These are phyloP conservation scores for Trichoderma atrobrunneum DNA, from an alignment of 2,329 filamentous ascomycete species.

Conservation along the genomic window DNA sequence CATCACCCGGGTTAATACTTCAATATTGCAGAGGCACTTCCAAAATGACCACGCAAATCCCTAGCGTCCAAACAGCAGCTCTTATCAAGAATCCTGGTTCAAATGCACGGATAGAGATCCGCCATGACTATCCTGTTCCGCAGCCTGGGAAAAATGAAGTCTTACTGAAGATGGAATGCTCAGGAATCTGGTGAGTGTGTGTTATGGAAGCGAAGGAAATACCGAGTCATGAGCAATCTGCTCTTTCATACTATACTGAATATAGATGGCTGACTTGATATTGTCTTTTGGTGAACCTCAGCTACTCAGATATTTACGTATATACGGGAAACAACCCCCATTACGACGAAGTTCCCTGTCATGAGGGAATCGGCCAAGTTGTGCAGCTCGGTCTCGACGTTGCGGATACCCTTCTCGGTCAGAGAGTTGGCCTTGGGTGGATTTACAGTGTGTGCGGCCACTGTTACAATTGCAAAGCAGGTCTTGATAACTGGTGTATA, in stretches of 20 bases:
- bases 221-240: too few relatives aligned
- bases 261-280: not conserved
- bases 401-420: not conserved
- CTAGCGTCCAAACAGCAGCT: not conserved
- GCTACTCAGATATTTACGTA: not conserved
- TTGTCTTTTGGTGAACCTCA: not conserved
- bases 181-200: not conserved
- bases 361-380: not conserved
- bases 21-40: not conserved
- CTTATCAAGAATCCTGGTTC: slow-evolving; percentile 1
- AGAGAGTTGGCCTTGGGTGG: not conserved
- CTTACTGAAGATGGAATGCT: slow-evolving; percentile 9
- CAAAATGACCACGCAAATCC: not conserved
- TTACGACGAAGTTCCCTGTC: not conserved
- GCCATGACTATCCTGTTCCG: not conserved
- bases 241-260: not conserved
- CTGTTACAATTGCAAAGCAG: not conserved
- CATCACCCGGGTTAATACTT: not conserved
- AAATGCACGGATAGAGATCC: not conserved
- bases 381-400: not conserved
- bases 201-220: not conserved
- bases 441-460: slow-evolving; percentile 5
- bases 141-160: not conserved
- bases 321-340: not conserved
- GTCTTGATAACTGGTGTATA: not conserved